Evolutionary conservation across 345 rosid genomes (phyloP).

Genomic region (Streptanthus diversifolius): DNA sequence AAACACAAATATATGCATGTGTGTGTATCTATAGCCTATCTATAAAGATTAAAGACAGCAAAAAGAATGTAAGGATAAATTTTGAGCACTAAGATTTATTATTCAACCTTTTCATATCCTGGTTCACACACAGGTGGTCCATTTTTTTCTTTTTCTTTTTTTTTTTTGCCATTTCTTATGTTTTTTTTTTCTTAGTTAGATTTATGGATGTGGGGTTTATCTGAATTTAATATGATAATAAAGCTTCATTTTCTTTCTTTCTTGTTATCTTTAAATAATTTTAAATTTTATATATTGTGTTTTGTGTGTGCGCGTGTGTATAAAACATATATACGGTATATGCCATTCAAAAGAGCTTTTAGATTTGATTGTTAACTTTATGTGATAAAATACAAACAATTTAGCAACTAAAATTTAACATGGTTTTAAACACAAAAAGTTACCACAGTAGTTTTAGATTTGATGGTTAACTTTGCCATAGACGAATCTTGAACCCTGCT

Average conservation of each 20-base stretch:
- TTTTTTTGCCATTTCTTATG: not conserved
- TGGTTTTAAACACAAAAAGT: not conserved
- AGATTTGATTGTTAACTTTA: not conserved
- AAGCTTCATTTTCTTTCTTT: not conserved
- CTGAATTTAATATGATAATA: not conserved
- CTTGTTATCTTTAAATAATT: not conserved
- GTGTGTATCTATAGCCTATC: conserved; percentile 5
- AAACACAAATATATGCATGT: not conserved
- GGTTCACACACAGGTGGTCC: conserved; percentile 37
- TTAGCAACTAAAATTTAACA: not conserved
- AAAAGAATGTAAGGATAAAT: conserved; percentile 33
- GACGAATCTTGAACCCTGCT: no score
- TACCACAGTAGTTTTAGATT: not conserved
- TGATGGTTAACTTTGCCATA: no score
- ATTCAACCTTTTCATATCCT: conserved; percentile 25
- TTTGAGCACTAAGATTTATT: conserved; percentile 31
- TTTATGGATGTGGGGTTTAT: not conserved
- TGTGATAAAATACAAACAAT: not conserved
- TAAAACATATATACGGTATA: not conserved
- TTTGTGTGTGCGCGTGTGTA: not conserved
- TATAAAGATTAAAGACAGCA: conserved; percentile 14
- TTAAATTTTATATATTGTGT: not conserved
- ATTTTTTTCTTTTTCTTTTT: no score
- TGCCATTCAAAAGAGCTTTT: not conserved
- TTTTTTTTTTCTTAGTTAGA: not conserved